Conservation (phyloP, 352 stramenopile genomes). For the Stephanocyclus meneghinianus region DNA sequence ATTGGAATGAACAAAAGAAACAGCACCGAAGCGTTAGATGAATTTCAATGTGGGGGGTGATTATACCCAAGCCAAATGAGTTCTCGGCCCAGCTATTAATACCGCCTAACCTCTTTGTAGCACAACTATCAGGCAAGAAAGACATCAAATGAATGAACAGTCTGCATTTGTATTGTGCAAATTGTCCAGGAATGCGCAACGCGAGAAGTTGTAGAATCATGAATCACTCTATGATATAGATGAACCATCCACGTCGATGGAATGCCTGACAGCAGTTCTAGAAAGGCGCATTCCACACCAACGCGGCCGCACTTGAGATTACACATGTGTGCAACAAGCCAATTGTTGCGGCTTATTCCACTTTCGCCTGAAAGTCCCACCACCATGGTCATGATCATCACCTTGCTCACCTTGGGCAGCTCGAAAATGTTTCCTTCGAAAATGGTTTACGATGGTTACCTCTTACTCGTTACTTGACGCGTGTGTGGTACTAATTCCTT, state of each 20-base stretch:
- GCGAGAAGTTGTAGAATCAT: too few relatives aligned
- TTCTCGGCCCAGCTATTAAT: constrained; percentile 16
- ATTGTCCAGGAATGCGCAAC: background rate
- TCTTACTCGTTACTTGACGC: background rate
- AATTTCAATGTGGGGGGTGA: background rate
- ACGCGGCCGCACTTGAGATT: background rate
- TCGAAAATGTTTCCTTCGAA: background rate
- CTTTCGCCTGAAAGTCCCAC: background rate
- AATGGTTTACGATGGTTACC: background rate
- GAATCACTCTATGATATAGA: too few relatives aligned
- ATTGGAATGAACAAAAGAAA: background rate
- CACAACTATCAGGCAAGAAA: constrained; percentile 50
- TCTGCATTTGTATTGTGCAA: constrained; percentile 47
- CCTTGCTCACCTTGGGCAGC: background rate
- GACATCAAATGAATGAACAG: constrained; percentile 16
- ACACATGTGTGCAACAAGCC: too few relatives aligned
- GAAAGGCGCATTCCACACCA: background rate
- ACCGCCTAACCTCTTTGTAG: constrained; percentile 28
- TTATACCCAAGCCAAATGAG: constrained; percentile 10
- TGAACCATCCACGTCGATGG: too few relatives aligned
- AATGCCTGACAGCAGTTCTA: background rate
- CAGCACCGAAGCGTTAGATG: background rate
- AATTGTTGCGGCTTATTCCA: too few relatives aligned
- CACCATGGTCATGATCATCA: background rate
- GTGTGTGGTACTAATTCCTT: background rate